These are phyloP conservation scores for Colletotrichum sp. DNA, from an alignment of 2,329 filamentous ascomycete genomes.

Conservation along the genomic window DNA sequence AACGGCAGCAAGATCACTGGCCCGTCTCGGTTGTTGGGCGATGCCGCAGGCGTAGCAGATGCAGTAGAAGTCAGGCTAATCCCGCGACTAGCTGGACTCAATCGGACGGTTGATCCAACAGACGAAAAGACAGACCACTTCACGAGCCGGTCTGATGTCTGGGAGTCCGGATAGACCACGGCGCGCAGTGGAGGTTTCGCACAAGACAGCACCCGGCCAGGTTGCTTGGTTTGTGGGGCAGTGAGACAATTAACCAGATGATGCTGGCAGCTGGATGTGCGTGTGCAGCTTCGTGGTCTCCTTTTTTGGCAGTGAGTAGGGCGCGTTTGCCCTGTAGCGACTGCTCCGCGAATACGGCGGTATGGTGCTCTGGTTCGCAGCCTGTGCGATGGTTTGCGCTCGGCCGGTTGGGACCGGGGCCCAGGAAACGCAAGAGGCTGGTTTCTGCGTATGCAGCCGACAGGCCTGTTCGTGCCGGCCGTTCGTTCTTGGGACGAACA, in stretches of 20 bases:
- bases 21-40: neutral
- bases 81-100: neutral
- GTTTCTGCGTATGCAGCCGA: conserved; percentile 12
- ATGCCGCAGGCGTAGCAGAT: conserved; percentile 7
- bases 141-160: neutral
- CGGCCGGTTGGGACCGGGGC: conserved; percentile 30
- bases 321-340: conserved; percentile 15
- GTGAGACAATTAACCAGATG: conserved; percentile 10
- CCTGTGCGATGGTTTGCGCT: conserved; percentile 3
- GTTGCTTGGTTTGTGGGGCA: conserved; percentile 2
- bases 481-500: conserved; percentile 18
- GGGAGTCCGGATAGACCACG: neutral
- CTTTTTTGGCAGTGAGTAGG: neutral
- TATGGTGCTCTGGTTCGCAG: neutral
- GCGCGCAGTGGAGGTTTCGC: neutral
- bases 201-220: neutral
- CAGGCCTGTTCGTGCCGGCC: conserved; percentile 2
- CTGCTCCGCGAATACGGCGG: neutral
- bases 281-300: conserved; percentile 3
- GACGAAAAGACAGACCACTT: neutral
- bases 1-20: conserved; percentile 1
- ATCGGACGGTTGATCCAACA: neutral
- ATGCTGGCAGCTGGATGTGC: conserved; percentile 12
- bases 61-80: neutral
- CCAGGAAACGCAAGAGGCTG: conserved; percentile 21